Conservation (phyloP, 2,329 filamentous ascomycete genomes). For the Aureobasidium sp. region DNA sequence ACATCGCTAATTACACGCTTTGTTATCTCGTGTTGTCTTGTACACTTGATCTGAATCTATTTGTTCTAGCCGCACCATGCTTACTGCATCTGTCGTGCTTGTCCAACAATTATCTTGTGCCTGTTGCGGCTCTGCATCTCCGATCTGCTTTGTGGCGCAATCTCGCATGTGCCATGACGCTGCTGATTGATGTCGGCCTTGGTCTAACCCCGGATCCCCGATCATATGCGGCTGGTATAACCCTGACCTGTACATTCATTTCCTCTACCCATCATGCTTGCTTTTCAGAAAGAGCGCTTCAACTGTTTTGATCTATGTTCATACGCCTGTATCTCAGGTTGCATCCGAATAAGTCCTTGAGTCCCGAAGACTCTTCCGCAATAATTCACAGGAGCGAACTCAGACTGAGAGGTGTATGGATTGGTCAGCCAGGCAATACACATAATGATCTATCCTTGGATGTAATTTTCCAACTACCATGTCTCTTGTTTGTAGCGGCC, state of each 20-base stretch:
- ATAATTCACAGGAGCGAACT: no score
- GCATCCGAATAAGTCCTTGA: no score
- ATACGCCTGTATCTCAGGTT: no score
- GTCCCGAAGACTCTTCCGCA: no score
- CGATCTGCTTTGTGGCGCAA: not conserved
- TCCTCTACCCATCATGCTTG: no score
- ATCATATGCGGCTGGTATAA: not conserved
- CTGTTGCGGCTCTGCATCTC: constrained; percentile 2
- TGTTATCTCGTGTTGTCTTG: not conserved
- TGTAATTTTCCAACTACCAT: constrained; percentile 42
- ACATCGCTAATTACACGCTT: not conserved
- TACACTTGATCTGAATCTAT: not conserved
- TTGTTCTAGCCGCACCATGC: not conserved
- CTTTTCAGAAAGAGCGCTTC: no score
- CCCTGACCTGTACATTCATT: not conserved
- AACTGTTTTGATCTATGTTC: no score
- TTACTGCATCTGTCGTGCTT: not conserved
- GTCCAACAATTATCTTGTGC: not conserved
- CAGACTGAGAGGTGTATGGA: no score
- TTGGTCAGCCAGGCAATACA: not conserved
- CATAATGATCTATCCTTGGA: not conserved
- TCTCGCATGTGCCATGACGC: not conserved
- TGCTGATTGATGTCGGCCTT: not conserved
- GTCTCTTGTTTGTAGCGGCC: constrained; percentile 63
- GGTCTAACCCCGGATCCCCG: not conserved